Percentiles rank a stretch among this genome's conserved stretches.
Evolutionary conservation across 345 rosid genomes (phyloP).

Genomic region (Citrus australasica): DNA sequence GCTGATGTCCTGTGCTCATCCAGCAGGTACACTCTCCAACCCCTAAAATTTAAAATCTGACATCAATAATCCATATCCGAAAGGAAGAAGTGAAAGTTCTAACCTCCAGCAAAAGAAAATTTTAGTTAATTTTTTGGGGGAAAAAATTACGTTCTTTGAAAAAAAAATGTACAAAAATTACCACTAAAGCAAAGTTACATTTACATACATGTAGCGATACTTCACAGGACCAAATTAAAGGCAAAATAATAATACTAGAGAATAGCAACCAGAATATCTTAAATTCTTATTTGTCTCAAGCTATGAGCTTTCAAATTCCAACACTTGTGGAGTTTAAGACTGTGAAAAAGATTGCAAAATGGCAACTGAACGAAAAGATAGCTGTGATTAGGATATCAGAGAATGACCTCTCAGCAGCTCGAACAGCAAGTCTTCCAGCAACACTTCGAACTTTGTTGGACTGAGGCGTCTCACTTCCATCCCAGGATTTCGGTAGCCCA

Average conservation of each 20-base stretch:
- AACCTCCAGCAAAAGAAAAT: neutral
- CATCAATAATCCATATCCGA: constrained; percentile 4
- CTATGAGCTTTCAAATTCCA: neutral
- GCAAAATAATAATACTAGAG: neutral
- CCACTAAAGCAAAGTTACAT: neutral
- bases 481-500: constrained; percentile 78
- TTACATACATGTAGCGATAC: neutral
- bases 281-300: neutral
- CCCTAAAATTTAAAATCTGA: constrained; percentile 39
- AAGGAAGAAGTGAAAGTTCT: neutral
- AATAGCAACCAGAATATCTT: neutral
- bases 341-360: neutral
- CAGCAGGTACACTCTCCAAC: constrained; percentile 85
- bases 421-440: constrained; percentile 72
- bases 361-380: neutral
- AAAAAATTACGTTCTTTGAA: neutral
- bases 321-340: neutral
- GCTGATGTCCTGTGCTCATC: constrained; percentile 86
- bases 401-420: constrained; percentile 69
- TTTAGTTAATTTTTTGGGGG: no score
- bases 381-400: neutral
- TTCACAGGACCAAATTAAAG: no score
- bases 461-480: constrained; percentile 77
- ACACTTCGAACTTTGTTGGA: constrained; percentile 82
- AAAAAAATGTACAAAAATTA: neutral